Base-by-base conservation (phyloP, 116 monocot genomes). In the Papilionanthe hybrid region DNA sequence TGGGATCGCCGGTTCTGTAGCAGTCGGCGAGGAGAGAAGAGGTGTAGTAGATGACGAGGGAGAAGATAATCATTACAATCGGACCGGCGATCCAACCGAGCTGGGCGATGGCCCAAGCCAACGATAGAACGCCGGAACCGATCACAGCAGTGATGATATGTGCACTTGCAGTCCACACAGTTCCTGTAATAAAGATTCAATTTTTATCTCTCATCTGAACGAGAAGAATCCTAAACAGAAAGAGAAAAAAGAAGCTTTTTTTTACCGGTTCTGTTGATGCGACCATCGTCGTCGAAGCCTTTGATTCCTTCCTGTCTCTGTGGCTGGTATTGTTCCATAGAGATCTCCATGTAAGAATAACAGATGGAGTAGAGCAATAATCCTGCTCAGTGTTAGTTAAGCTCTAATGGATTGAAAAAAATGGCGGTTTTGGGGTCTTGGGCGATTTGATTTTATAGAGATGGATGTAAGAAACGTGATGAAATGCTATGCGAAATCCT, bases 81-180 rank as follows among this genome's bases (percentile, higher is more conserved):
- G 96, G 87, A 19, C 96, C 96, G 11, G 83, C 89, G 25, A 92
- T 80, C 96, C 96, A 96, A 0, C 96, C 96, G 23, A 96, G 93
- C 86, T 96, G 96, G 0, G 84, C 93, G 42, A 92, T 89, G 0
- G 93, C 88, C 95, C 95, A 96, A 0, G 95, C 93, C 67, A 96
- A 83, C 1, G 95, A 91, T 17, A 96, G 84, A 72, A 96, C 93
- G 7, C 96, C 96, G 5, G 96, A 96, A 2, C 96, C 96, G 75
- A 96, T 93, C 41, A 96, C 93, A 9, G 96, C 96, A 19, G 96
- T 96, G 13, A 96, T 87, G 55, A 93, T 91, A 72, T 96, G 96
- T 12, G 96, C 91, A 72, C 90, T 96, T 0, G 91, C 86, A 56
- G 96, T 96, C 90, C 90, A 90, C 50, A 96, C 71, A 17, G 78